phyloP scores from a whole-genome alignment of 2,329 filamentous ascomycete genomes.

The Alternaria rosae region DNA sequence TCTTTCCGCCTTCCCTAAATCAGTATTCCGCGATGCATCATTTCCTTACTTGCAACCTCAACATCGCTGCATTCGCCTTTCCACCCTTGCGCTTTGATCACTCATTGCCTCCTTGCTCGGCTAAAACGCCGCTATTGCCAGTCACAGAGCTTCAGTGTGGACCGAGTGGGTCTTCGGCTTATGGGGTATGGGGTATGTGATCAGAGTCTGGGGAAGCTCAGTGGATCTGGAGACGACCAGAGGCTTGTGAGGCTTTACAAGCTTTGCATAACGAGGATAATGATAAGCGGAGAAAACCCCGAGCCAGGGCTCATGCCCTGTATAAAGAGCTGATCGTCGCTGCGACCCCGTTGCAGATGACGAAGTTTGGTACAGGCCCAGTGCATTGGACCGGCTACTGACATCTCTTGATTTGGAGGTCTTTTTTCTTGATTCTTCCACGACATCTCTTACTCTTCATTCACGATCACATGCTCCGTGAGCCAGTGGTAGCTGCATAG shows the following conservation, averaged over 20 bases:
- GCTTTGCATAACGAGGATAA: constrained; percentile 8
- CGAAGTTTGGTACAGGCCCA: constrained; percentile 11
- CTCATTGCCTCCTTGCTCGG: constrained; percentile 7
- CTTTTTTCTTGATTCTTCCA: not conserved
- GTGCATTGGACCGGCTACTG: not conserved
- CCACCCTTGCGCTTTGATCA: not conserved
- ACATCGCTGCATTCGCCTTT: constrained; percentile 8
- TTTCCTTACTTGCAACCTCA: constrained; percentile 11
- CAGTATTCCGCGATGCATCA: constrained; percentile 15
- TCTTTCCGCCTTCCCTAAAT: constrained; percentile 11
- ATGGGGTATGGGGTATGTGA: constrained; percentile 14
- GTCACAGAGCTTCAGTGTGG: not conserved
- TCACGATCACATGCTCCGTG: not conserved
- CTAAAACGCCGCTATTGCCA: constrained; percentile 13
- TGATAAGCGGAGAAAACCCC: constrained; percentile 15
- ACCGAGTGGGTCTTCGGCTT: constrained; percentile 10
- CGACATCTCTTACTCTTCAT: not conserved
- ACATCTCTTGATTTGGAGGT: not conserved
- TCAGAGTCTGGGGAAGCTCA: constrained; percentile 5
- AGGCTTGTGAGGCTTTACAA: constrained; percentile 8
- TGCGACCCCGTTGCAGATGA: not conserved
- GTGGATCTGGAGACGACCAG: constrained; percentile 5
- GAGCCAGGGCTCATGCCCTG: constrained; percentile 5
- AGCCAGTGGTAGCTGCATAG: not conserved
- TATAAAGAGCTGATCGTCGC: constrained; percentile 19